phyloP scores from a whole-genome alignment of 345 rosid genomes.

The Citrus hindsii region DNA sequence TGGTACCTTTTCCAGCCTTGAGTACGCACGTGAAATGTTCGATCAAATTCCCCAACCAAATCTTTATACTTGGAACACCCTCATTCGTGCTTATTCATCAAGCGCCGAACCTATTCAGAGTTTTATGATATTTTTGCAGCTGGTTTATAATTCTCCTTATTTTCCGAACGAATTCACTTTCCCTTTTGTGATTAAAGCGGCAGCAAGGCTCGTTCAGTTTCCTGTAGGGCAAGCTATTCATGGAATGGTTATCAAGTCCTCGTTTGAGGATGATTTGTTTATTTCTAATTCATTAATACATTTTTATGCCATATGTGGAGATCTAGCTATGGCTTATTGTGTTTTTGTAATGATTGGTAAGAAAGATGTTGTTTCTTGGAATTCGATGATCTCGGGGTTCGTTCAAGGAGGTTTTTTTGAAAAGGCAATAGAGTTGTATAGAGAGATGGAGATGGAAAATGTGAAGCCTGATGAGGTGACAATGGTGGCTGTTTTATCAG shows the following conservation, averaged over 20 bases:
- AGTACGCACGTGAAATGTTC: conserved; percentile 66
- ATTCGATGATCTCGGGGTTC: conserved; percentile 65
- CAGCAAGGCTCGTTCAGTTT: conserved; percentile 29
- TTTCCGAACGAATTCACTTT: conserved; percentile 61
- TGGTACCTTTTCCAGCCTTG: conserved; percentile 43
- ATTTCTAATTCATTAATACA: conserved; percentile 57
- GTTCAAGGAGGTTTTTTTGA: conserved; percentile 53
- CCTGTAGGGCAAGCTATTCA: conserved; percentile 50
- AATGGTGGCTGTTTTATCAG: conserved; percentile 65
- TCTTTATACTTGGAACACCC: conserved; percentile 63
- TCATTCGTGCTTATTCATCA: conserved; percentile 63
- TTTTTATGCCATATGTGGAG: conserved; percentile 54
- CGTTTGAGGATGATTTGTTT: conserved; percentile 43
- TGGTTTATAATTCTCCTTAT: conserved; percentile 39
- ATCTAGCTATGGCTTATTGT: conserved; percentile 52
- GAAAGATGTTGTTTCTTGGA: conserved; percentile 78
- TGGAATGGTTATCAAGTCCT: conserved; percentile 53
- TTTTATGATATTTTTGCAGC: conserved; percentile 40
- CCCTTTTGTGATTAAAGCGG: conserved; percentile 68
- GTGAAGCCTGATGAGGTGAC: conserved; percentile 62
- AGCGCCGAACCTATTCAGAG: conserved; percentile 50
- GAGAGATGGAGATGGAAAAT: conserved; percentile 45
- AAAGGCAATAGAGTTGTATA: conserved; percentile 51
- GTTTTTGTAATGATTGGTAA: conserved; percentile 42
- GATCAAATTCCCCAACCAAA: conserved; percentile 69